These are phyloP conservation scores for Malania oleifera DNA, from an alignment of 164 flowering plant species.

Conservation along the genomic window DNA sequence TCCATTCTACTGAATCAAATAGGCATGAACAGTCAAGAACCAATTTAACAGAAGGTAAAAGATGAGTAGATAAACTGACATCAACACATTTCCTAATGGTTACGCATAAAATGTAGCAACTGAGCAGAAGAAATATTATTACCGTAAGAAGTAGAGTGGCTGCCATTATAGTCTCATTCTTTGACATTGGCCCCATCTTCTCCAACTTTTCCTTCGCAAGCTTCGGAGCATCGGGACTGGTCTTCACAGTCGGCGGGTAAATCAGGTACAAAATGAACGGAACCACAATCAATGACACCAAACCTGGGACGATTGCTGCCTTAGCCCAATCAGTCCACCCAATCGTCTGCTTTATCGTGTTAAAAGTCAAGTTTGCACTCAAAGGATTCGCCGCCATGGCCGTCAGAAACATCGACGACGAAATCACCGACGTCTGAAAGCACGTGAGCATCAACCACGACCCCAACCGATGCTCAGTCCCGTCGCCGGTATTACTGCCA, in stretches of 20 bases:
- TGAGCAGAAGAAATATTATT: conserved; percentile 1
- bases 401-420: conserved; percentile 85
- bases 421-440: conserved; percentile 85
- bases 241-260: conserved; percentile 81
- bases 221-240: conserved; percentile 89
- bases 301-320: conserved; percentile 88
- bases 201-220: conserved; percentile 77
- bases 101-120: background rate
- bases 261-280: conserved; percentile 71
- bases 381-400: conserved; percentile 95
- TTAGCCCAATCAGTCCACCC: conserved; percentile 95
- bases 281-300: conserved; percentile 70
- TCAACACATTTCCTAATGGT: no score
- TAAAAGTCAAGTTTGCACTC: conserved; percentile 65
- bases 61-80: no score
- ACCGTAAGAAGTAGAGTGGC: conserved; percentile 84
- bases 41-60: no score
- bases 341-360: conserved; percentile 59
- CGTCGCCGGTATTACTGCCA: conserved; percentile 86
- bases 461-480: conserved; percentile 69
- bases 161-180: conserved; percentile 82
- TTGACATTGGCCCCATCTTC: conserved; percentile 89
- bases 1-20: background rate
- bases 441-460: conserved; percentile 92
- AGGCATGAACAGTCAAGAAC: no score